A percentile compares a stretch with the other conserved stretches of the same genome.
These are phyloP conservation scores for Darksidea phi DNA, from an alignment of 495 filamentous ascomycete genomes.

Conservation along the genomic window DNA sequence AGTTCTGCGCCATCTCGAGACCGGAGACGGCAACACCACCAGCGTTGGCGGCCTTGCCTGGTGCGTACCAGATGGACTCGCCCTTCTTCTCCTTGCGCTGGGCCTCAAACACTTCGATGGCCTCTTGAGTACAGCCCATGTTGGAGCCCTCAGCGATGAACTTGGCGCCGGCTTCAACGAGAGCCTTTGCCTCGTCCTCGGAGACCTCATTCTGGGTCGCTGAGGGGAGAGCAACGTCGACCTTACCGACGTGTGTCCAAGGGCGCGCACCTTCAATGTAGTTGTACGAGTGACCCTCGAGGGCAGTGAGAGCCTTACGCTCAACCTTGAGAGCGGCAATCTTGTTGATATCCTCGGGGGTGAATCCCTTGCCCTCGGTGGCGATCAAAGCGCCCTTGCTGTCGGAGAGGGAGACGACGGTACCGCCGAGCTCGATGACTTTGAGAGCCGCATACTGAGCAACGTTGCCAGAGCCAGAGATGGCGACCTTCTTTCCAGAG, in stretches of 20 bases:
- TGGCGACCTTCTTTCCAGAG: conserved; percentile 87
- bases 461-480: conserved; percentile 97
- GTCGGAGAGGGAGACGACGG: conserved; percentile 91
- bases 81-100: conserved; percentile 67
- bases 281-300: conserved; percentile 68
- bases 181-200: conserved; percentile 78
- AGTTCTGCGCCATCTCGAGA: conserved; percentile 99
- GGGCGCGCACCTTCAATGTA: conserved; percentile 87
- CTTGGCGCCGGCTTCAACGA: conserved; percentile 72
- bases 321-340: conserved; percentile 85
- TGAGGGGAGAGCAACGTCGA: conserved; percentile 88
- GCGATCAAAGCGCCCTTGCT: conserved; percentile 80
- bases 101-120: conserved; percentile 91
- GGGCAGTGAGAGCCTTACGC: conserved; percentile 73
- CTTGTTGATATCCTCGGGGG: conserved; percentile 67
- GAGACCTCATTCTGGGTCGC: conserved; percentile 98
- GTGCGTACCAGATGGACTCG: conserved; percentile 89
- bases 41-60: conserved; percentile 94
- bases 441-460: conserved; percentile 98
- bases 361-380: conserved; percentile 64
- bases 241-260: conserved; percentile 82
- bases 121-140: conserved; percentile 97
- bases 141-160: conserved; percentile 97
- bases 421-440: conserved; percentile 92
- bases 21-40: conserved; percentile 97